Evolutionary conservation across 805 yeast species (phyloP).

Genomic region (Spathaspora boniae): DNA sequence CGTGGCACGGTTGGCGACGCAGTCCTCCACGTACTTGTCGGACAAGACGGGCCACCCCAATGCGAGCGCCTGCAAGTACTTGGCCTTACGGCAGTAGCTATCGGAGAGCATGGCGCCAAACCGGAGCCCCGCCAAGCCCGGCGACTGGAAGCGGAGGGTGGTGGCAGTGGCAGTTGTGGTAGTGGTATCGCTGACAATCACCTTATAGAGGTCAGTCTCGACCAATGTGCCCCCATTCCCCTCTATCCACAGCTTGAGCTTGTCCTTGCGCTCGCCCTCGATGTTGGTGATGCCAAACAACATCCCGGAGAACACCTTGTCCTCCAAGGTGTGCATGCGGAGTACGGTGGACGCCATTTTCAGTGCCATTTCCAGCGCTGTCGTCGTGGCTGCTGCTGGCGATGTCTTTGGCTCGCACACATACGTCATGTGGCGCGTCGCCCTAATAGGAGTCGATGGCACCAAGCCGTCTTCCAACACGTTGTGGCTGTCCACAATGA

Average conservation of each 20-base stretch:
- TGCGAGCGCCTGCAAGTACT: slow-evolving; percentile 73
- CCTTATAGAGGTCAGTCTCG: slow-evolving; percentile 32
- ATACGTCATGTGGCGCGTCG: slow-evolving; percentile 1
- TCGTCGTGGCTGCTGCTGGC: neutral
- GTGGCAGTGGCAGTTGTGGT: no score
- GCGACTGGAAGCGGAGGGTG: slow-evolving; percentile 11
- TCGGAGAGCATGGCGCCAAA: slow-evolving; percentile 70
- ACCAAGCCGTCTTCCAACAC: slow-evolving; percentile 14
- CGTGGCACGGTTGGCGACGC: slow-evolving; percentile 26
- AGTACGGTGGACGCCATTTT: slow-evolving; percentile 3
- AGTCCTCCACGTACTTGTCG: slow-evolving; percentile 51
- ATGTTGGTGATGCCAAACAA: slow-evolving; percentile 36
- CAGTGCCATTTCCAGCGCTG: slow-evolving; percentile 1
- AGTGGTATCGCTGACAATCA: no score
- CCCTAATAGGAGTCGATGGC: slow-evolving; percentile 6
- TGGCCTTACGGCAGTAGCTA: slow-evolving; percentile 60
- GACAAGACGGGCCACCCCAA: slow-evolving; percentile 85
- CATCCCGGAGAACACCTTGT: slow-evolving; percentile 18
- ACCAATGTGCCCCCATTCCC: slow-evolving; percentile 40
- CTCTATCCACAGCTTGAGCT: slow-evolving; percentile 32
- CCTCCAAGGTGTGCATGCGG: neutral
- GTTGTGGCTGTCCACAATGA: slow-evolving; percentile 18
- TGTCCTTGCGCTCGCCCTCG: slow-evolving; percentile 30
- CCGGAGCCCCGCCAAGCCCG: slow-evolving; percentile 18
- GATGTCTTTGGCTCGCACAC: slow-evolving; percentile 1